Evolutionary conservation across 257 asterid species (phyloP).

Genomic region (Solanum pinnatisectum): DNA sequence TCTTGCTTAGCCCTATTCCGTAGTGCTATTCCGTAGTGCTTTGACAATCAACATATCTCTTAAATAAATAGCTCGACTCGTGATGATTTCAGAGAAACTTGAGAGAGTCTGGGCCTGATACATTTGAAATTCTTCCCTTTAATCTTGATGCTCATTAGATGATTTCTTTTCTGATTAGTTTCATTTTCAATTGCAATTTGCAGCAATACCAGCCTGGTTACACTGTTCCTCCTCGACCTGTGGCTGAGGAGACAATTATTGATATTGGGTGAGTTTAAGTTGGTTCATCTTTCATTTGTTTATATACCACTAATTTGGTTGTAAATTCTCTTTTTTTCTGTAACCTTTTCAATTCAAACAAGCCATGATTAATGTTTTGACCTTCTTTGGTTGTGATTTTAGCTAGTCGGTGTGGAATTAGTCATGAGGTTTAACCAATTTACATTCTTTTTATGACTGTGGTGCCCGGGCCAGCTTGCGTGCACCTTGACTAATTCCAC

Average conservation of each 20-base stretch:
- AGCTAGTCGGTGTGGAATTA: background rate
- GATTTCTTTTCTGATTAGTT: background rate
- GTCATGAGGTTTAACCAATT: background rate
- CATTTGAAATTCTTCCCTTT: background rate
- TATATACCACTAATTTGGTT: background rate
- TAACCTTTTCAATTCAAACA: background rate
- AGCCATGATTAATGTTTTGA: background rate
- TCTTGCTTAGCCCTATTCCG: background rate
- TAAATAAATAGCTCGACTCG: background rate
- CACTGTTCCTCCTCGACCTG: conserved; percentile 75
- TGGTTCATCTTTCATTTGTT: background rate
- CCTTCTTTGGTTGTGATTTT: background rate
- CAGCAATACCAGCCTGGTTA: conserved; percentile 90
- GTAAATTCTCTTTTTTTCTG: background rate
- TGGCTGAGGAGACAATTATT: conserved; percentile 65
- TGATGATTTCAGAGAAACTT: background rate
- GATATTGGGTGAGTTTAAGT: conserved; percentile 70
- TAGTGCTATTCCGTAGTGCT: background rate
- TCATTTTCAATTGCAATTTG: conserved; percentile 5
- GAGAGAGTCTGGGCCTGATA: background rate
- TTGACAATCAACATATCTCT: background rate
- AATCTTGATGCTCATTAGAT: background rate
- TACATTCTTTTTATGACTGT: background rate
- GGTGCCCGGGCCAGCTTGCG: background rate
- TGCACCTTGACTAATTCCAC: background rate